Base-by-base conservation (phyloP, 805 yeast genomes). In the Saturnispora diversa region DNA sequence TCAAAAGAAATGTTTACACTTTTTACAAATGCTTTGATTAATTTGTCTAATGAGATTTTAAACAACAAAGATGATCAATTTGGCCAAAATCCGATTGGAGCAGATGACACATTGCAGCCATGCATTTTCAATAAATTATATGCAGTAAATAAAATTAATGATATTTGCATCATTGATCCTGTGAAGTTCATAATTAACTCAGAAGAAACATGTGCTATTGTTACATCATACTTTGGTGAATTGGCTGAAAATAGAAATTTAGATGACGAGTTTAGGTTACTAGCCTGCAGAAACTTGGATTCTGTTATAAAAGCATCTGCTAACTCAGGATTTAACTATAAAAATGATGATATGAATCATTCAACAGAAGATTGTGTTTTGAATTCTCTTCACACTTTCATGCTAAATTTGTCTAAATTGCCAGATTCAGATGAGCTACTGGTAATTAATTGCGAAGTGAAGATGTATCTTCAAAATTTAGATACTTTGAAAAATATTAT, bases 401-500 rank as follows among this genome's bases (percentile, higher is more conserved):
- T 77, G 22, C 53, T 56, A 3, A 59, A 59, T 1, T 54, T 80
- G 29, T 58, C 71, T 11, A 49, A 55, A 2, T 52, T 69, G 10
- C 61, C 60, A 0, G 30, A 45, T 40, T 65, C 76, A 1, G 51
- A 53, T 16, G 77, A 73, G 45, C 50, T 66, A 8, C 51, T 70
- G 40, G 57, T 74, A 1, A 62, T 74, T 41, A 74, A 75, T 47
- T 72, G 77, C 24, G 86, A 81, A 48, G 70, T 78, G 2, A 88
- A 82, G 39, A 74, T 86, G 45, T 75, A 80, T 44, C 68, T 82
- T 13, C 70, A 70, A 22, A 60, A 74, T 0, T 63, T 88, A 30
- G 70, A 75, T 22, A 80, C 85, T 0, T 57, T 90, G 38, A 81
- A 78, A 53, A 75, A 70, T 23, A 65, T 88, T n/a, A 67, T 90